A percentile compares a stretch with the other conserved stretches of the same genome.
These are phyloP conservation scores for Gastrodia elata DNA, from an alignment of 106 monocot species.

Conservation along the genomic window DNA sequence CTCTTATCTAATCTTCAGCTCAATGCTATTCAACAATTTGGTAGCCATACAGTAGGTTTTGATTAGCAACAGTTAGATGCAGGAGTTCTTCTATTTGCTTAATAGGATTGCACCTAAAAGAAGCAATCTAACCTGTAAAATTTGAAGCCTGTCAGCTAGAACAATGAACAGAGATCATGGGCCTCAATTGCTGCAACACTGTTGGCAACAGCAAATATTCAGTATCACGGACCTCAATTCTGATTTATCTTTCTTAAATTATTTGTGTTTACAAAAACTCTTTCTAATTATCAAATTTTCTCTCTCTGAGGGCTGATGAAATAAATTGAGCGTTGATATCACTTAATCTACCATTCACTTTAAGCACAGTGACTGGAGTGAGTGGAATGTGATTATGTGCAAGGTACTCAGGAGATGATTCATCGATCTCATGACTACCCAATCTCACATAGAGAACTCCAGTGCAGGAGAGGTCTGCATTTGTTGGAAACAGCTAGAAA, in stretches of 20 bases:
- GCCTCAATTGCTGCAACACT: constrained; percentile 30
- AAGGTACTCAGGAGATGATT: constrained; percentile 34
- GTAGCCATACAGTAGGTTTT: too few species aligned
- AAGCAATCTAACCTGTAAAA: too few species aligned
- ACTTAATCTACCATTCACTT: constrained; percentile 47
- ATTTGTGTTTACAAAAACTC: constrained; percentile 66
- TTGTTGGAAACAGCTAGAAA: background rate
- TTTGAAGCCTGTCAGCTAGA: too few species aligned
- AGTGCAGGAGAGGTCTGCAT: constrained; percentile 1
- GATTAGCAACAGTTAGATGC: too few species aligned
- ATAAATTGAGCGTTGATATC: constrained; percentile 25
- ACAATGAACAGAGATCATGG: too few species aligned
- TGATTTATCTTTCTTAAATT: constrained; percentile 48
- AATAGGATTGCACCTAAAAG: too few species aligned
- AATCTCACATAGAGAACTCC: constrained; percentile 45
- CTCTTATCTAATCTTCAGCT: too few species aligned
- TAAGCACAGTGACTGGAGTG: constrained; percentile 18
- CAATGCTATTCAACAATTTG: too few species aligned
- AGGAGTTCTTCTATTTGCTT: too few species aligned
- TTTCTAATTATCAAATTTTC: constrained; percentile 57
- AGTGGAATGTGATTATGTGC: constrained; percentile 52
- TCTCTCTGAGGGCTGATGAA: constrained; percentile 48
- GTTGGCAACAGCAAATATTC: constrained; percentile 50
- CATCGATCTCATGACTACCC: constrained; percentile 38
- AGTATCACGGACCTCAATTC: constrained; percentile 53